phyloP scores from a whole-genome alignment of 1,284 basidiomycete genomes.

The Apiotrichum veenhuisii region DNA sequence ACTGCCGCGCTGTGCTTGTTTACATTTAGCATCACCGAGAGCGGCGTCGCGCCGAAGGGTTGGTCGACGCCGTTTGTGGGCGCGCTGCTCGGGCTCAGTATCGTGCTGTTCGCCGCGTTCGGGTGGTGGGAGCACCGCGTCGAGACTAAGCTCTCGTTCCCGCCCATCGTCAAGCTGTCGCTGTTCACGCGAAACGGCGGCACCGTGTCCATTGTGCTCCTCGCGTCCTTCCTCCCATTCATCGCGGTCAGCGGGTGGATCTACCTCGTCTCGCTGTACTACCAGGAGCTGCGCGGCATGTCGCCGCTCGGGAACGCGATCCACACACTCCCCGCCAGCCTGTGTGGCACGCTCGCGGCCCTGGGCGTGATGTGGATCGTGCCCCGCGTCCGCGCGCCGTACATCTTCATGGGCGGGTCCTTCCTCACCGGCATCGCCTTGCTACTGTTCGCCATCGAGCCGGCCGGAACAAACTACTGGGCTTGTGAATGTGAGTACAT shows the following conservation, averaged over 20 bases:
- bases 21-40: conserved; percentile 31
- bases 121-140: conserved; percentile 33
- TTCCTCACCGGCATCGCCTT: conserved; percentile 24
- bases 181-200: conserved; percentile 24
- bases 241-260: conserved; percentile 25
- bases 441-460: conserved; percentile 33
- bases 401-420: conserved; percentile 27
- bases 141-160: conserved; percentile 21
- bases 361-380: conserved; percentile 26
- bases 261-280: conserved; percentile 27
- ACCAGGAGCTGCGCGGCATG: conserved; percentile 24
- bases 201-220: conserved; percentile 25
- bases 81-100: conserved; percentile 29
- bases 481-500: conserved; percentile 19
- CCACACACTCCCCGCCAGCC: conserved; percentile 22
- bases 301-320: conserved; percentile 24
- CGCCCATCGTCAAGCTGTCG: conserved; percentile 31
- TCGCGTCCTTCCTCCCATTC: conserved; percentile 29
- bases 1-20: conserved; percentile 33
- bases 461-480: conserved; percentile 32
- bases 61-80: conserved; percentile 35
- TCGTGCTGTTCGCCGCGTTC: conserved; percentile 35
- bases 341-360: conserved; percentile 33
- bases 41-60: conserved; percentile 22
- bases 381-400: conserved; percentile 27